Evolutionary conservation across 2,329 filamentous ascomycete genomes (phyloP).

Genomic region (Claviceps monticola): DNA sequence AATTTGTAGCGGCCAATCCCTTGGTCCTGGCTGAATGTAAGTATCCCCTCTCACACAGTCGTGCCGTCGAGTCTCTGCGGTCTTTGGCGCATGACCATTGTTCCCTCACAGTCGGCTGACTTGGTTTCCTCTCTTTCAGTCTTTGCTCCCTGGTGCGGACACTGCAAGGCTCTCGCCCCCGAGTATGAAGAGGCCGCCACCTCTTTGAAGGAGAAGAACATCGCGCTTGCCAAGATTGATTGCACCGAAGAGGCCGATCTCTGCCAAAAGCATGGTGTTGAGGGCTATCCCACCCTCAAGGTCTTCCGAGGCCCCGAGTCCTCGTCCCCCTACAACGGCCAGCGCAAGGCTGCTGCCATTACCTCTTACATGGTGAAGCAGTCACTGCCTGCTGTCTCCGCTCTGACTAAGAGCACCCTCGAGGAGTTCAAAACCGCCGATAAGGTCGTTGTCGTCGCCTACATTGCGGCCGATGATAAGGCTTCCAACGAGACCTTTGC

Average conservation of each 20-base stretch:
- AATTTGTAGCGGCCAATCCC: slow-evolving; percentile 73
- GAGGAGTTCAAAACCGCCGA: slow-evolving; percentile 97
- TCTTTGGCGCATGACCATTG: neutral
- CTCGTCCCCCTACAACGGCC: slow-evolving; percentile 69
- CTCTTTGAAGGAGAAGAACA: slow-evolving; percentile 74
- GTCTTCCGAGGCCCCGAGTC: slow-evolving; percentile 84
- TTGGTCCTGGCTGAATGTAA: slow-evolving; percentile 90
- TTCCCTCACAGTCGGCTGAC: neutral
- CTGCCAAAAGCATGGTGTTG: slow-evolving; percentile 78
- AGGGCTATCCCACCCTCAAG: slow-evolving; percentile 98
- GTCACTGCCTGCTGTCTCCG: slow-evolving; percentile 80
- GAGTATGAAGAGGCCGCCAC: slow-evolving; percentile 84
- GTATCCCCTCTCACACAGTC: slow-evolving; percentile 18
- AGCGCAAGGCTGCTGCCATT: slow-evolving; percentile 71
- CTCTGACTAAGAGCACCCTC: slow-evolving; percentile 65
- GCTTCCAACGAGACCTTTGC: slow-evolving; percentile 74
- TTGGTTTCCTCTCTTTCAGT: slow-evolving; percentile 33
- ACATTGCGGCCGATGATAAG: slow-evolving; percentile 71
- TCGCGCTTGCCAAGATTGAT: slow-evolving; percentile 76
- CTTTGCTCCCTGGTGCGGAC: slow-evolving; percentile 93
- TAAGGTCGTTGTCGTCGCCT: slow-evolving; percentile 89
- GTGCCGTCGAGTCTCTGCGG: neutral
- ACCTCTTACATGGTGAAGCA: slow-evolving; percentile 96
- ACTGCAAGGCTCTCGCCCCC: slow-evolving; percentile 95
- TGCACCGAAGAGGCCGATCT: slow-evolving; percentile 91